Evolutionary conservation across 2,329 filamentous ascomycete genomes (phyloP), one percentile per base, ranked within the genome.

Genomic region (Exophiala calicioides): DNA sequence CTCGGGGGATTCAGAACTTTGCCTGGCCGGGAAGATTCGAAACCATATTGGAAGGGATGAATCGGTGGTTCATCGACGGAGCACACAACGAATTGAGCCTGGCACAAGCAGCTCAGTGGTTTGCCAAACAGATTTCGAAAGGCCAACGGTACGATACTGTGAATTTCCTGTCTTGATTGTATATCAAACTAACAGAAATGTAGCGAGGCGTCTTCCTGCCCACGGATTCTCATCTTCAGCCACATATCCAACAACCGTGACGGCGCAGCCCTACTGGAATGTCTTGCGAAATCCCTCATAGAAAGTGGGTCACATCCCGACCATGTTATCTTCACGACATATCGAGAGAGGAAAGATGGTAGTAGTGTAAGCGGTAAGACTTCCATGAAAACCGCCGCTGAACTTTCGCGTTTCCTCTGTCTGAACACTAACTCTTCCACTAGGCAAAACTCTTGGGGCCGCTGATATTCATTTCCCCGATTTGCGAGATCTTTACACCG

Each of bases 11-110:
- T 13, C 27, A 39, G 13, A 24, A 45, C 27, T 45, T 45, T 21
- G 23, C 26, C 5, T 38, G 42, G 42, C 42, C 33, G 3, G 33
- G 34, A 16, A 15, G 42, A 18, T 44, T 44, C 23, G 31, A 44
- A 16, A 20, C 29, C 5, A 31, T 44, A 13, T 29, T 26, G 10
- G 30, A 21, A 2, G 12, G 15, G n/a, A 36, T 5, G 12, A 36
- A 21, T 36, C 13, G 21, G 9, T 44, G 41, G 41, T 44, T 26
- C 18, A 31, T 44, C 32, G 41, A 44, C 5, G 41, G 41, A 21
- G 41, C 41, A 26, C 41, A 44, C 33, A 45, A 43, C 21, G 37
- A 52, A 40, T 26, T 44, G 32, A 34, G 43, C 26, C 30, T 47
- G 34, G 27, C 27, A 18, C 42, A 45, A 18, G 32, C 38, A 18